A percentile compares a stretch with the other conserved stretches of the same genome.
phyloP scores from a whole-genome alignment of 2,329 filamentous ascomycete genomes.

The Pseudovirgaria hyperparasitica region DNA sequence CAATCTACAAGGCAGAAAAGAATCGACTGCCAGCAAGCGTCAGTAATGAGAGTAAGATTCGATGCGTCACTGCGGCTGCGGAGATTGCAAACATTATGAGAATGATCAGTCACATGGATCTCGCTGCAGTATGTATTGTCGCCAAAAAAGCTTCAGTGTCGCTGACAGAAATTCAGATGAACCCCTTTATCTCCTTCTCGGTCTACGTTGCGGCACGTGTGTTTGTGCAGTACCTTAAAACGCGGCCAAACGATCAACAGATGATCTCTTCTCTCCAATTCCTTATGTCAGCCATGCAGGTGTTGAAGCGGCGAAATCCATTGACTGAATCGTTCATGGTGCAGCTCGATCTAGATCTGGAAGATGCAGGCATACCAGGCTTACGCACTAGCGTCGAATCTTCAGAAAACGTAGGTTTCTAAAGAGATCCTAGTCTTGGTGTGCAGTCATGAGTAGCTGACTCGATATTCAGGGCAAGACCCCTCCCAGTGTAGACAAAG shows the following conservation, averaged over 20 bases:
- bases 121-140: slow-evolving; percentile 54
- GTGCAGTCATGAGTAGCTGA: too few relatives aligned
- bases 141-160: not conserved
- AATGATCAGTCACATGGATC: slow-evolving; percentile 81
- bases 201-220: slow-evolving; percentile 92
- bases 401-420: too few relatives aligned
- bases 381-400: too few relatives aligned
- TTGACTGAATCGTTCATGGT: slow-evolving; percentile 90
- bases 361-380: slow-evolving; percentile 46
- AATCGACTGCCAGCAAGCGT: slow-evolving; percentile 66
- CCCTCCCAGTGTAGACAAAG: too few relatives aligned
- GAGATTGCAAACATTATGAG: slow-evolving; percentile 94
- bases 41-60: slow-evolving; percentile 77
- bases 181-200: slow-evolving; percentile 90
- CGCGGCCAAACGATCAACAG: slow-evolving; percentile 70
- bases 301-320: slow-evolving; percentile 75
- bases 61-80: slow-evolving; percentile 85
- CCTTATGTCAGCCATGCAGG: slow-evolving; percentile 79
- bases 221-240: slow-evolving; percentile 94
- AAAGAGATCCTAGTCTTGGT: too few relatives aligned
- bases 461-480: too few relatives aligned
- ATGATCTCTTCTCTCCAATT: slow-evolving; percentile 77
- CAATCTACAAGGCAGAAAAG: slow-evolving; percentile 94
- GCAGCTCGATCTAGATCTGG: slow-evolving; percentile 83
- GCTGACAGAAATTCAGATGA: slow-evolving; percentile 50